Evolutionary conservation across 352 stramenopile genomes (phyloP).

Genomic region (Phytophthora melonis): DNA sequence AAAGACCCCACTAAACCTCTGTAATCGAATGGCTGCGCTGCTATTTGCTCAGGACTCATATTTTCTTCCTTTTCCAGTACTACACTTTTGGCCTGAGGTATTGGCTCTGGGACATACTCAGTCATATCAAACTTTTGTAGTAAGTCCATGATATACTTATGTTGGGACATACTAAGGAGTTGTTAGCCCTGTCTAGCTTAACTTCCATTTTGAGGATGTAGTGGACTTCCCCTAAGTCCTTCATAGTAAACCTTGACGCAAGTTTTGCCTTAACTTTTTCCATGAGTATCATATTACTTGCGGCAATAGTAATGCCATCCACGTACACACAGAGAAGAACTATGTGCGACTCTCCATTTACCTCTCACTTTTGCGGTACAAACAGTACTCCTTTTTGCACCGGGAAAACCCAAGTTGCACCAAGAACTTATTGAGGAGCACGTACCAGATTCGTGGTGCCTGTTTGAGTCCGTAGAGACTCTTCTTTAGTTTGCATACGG

Average conservation of each 20-base stretch:
- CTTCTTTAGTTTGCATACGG: neutral
- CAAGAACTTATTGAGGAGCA: constrained; percentile 5
- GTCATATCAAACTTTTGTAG: constrained; percentile 12
- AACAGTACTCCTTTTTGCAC: constrained; percentile 13
- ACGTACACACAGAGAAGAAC: neutral
- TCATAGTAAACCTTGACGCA: constrained; percentile 8
- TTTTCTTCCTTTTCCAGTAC: neutral
- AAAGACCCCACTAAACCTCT: constrained; percentile 10
- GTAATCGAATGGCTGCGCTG: constrained; percentile 15
- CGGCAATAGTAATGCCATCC: neutral
- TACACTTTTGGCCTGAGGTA: neutral
- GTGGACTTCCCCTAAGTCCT: constrained; percentile 1
- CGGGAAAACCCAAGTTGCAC: constrained; percentile 10
- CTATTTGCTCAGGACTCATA: constrained; percentile 7
- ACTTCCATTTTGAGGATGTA: constrained; percentile 3
- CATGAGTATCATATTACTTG: constrained; percentile 6
- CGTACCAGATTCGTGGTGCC: neutral
- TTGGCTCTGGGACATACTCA: neutral
- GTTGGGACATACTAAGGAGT: constrained; percentile 11
- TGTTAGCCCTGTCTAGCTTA: constrained; percentile 4
- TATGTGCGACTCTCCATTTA: neutral
- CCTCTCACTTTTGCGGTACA: constrained; percentile 5
- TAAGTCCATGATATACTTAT: constrained; percentile 19
- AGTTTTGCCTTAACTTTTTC: constrained; percentile 15
- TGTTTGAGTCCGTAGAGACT: neutral